Base-by-base conservation (phyloP, 2,329 filamentous ascomycete species). In the Nemania serpens region DNA sequence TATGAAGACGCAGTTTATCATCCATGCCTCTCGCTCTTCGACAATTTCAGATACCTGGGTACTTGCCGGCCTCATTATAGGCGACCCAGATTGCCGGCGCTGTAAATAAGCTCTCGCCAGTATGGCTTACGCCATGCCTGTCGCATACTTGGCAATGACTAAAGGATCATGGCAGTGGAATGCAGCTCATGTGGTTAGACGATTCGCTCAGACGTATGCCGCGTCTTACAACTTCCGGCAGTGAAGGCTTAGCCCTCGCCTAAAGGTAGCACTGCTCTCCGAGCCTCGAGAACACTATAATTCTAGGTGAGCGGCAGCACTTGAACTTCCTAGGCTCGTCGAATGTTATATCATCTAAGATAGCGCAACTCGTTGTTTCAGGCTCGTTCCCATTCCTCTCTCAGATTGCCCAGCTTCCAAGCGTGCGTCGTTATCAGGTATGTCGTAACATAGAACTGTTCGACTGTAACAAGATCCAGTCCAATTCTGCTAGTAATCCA, bases 31-130 rank as follows among this genome's bases (percentile, higher is more conserved):
- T 50, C 11, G 17, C 20, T 55, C 29, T 15, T 25, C 37, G 54
- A 47, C 56, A 48, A 61, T 61, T 58, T 46, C 59, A 61, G 55
- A 50, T 61, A 58, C 18, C 46, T 46, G 55, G 55, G 46, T 58
- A 58, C 18, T 50, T 46, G 55, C 39, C 46, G 59, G 50, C 54
- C 49, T 46, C 25, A 50, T 56, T 50, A 18, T 54, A 13, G 5
- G 39, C 36, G 55, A 58, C 55, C 50, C 3, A 29, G 53, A 61
- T 57, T 53, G 22, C 33, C 48, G 48, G 53, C 33, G 33, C 22
- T 20, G 20, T 25, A 25, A 18, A 11, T 13, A 45, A 22, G 9
- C 13, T 47, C 17, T 55, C 33, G 10, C 12, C 36, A 18, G n/a
- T 50, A 13, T 13, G 29, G 7, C 42, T 49, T 53, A 33, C n/a